Percentiles rank a stretch among this genome's conserved stretches.
Conservation (phyloP, 2,329 filamentous ascomycete genomes). For the Gaeumannomyces tritici region DNA sequence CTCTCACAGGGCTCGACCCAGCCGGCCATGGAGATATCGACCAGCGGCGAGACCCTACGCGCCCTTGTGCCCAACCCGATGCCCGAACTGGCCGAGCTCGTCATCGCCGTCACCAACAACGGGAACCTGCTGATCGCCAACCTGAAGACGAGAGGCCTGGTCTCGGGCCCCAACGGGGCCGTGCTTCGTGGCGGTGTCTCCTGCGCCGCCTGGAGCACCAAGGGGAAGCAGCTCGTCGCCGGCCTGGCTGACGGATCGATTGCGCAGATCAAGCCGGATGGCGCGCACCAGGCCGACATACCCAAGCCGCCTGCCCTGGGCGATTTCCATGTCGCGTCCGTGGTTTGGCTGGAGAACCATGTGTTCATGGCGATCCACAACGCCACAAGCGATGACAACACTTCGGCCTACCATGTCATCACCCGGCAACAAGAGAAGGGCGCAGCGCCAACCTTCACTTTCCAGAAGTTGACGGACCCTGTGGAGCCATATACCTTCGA, state of each 20-base stretch:
- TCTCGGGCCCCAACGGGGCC: slow-evolving; percentile 47
- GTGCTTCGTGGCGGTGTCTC: slow-evolving; percentile 67
- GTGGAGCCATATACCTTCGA: slow-evolving; percentile 58
- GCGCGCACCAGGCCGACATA: slow-evolving; percentile 66
- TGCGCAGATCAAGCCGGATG: slow-evolving; percentile 75
- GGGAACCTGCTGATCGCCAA: slow-evolving; percentile 82
- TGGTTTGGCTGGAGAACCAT: slow-evolving; percentile 84
- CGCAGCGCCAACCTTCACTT: slow-evolving; percentile 48
- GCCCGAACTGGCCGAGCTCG: slow-evolving; percentile 59
- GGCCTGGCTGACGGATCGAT: slow-evolving; percentile 74
- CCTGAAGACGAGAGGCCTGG: slow-evolving; percentile 55
- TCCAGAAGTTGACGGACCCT: slow-evolving; percentile 67
- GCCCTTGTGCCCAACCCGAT: slow-evolving; percentile 74
- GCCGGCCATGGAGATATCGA: slow-evolving; percentile 65
- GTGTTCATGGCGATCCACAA: slow-evolving; percentile 76
- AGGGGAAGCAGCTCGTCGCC: slow-evolving; percentile 85
- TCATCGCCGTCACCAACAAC: slow-evolving; percentile 69
- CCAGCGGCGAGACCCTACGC: slow-evolving; percentile 64
- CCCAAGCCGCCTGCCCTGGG: slow-evolving; percentile 63
- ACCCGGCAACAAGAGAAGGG: slow-evolving; percentile 48
- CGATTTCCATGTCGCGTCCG: slow-evolving; percentile 64
- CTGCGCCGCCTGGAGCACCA: slow-evolving; percentile 83
- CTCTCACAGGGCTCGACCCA: slow-evolving; percentile 58
- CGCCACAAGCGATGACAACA: slow-evolving; percentile 46
- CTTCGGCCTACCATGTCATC: slow-evolving; percentile 72